phyloP scores from a whole-genome alignment of 495 filamentous ascomycete species.

The Neurospora sp. region DNA sequence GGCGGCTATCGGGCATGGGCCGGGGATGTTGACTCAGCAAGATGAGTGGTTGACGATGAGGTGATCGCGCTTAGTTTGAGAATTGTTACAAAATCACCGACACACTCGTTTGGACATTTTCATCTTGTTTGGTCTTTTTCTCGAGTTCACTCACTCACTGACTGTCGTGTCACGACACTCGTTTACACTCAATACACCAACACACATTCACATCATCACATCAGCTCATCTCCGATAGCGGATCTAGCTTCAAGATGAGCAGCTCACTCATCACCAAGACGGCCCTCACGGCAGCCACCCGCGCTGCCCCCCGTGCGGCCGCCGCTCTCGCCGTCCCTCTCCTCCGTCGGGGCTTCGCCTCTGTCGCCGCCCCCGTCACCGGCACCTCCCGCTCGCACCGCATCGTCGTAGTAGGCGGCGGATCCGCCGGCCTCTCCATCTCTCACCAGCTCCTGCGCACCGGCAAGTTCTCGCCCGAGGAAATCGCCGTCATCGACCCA shows the following conservation, averaged over 20 bases:
- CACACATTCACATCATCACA: not conserved
- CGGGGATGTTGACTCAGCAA: not conserved
- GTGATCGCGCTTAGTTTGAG: not conserved
- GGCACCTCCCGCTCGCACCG: conserved; percentile 35
- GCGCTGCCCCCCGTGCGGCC: not conserved
- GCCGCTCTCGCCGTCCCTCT: not conserved
- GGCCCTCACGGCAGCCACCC: not conserved
- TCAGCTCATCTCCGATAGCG: not conserved
- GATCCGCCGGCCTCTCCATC: conserved; percentile 50
- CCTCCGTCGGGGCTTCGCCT: not conserved
- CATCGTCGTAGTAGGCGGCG: conserved; percentile 54
- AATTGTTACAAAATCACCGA: not conserved
- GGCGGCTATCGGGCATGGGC: not conserved
- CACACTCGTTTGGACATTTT: not conserved
- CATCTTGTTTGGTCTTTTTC: not conserved
- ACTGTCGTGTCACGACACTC: not conserved
- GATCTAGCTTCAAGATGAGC: not conserved
- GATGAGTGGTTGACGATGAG: not conserved
- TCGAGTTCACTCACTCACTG: not conserved
- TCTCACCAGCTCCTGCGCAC: conserved; percentile 52
- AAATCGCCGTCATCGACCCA: conserved; percentile 59
- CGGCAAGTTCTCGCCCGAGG: conserved; percentile 44
- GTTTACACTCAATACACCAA: not conserved
- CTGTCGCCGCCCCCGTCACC: conserved; percentile 26
- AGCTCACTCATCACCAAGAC: not conserved